Percentiles rank a stretch among this genome's conserved stretches.
Evolutionary conservation across 306 rosid species (phyloP).

Genomic region (Datisca glomerata): DNA sequence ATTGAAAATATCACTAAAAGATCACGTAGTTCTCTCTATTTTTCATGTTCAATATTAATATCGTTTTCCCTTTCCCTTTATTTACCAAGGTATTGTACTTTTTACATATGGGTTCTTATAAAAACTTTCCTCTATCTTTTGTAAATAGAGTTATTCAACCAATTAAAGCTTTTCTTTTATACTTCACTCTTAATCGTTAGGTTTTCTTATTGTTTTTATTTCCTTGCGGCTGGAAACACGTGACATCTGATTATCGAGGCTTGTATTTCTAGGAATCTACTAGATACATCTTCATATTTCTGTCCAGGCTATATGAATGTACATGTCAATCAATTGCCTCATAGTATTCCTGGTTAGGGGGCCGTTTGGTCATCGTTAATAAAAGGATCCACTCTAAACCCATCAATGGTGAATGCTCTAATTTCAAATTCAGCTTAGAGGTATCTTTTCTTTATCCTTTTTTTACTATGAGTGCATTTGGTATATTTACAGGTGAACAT

Average conservation of each 20-base stretch:
- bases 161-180: too few relatives aligned
- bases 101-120: too few relatives aligned
- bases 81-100: too few relatives aligned
- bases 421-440: constrained; percentile 84
- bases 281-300: constrained; percentile 70
- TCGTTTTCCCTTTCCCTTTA: too few relatives aligned
- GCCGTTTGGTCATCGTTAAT: constrained; percentile 73
- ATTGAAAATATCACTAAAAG: too few relatives aligned
- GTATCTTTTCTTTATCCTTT: constrained; percentile 28
- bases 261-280: constrained; percentile 65
- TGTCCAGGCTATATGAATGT: constrained; percentile 89
- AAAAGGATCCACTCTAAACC: constrained; percentile 71
- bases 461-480: constrained; percentile 16
- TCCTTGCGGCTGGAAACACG: constrained; percentile 69
- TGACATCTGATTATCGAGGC: constrained; percentile 91
- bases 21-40: too few relatives aligned
- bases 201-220: constrained; percentile 16
- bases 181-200: not conserved
- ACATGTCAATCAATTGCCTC: constrained; percentile 44
- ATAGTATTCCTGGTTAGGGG: constrained; percentile 38
- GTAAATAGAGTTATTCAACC: too few relatives aligned
- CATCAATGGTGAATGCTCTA: constrained; percentile 48
- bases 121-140: too few relatives aligned
- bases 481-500: too few relatives aligned
- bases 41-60: too few relatives aligned